Evolutionary conservation across 805 yeast species (phyloP), one percentile per base, ranked within the genome.

Genomic region (Torulaspora franciscae): DNA sequence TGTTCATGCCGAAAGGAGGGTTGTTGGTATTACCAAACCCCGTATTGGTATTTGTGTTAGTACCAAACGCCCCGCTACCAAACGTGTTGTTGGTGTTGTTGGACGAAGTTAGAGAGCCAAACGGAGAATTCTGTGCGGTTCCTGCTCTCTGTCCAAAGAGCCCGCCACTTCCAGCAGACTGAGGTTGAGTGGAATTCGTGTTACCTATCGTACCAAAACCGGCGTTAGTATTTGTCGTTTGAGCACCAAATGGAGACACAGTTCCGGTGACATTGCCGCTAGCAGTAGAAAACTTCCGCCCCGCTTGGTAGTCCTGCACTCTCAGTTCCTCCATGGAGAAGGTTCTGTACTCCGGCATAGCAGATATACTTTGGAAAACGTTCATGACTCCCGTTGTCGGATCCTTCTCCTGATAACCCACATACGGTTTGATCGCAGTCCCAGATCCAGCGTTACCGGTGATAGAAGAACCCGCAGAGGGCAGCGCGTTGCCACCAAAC

Each of bases 341-440:
- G 55, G 81, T 80, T 55, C 75, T 76, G 62, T 91, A 93, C 64
- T 88, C 95, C 4, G 95, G 95, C 97, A 93, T 90, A 36, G 86
- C 77, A 8, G 85, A 71, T 49, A 93, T 83, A 55, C 80, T 80
- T 65, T 91, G 87, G 67, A 72, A 90, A 40, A 73, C 67, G 44
- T 79, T 81, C 15, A 72, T 69, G 6, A 77, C 75, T 26, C 79
- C 76, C 9, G 80, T 70, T 3, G 72, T 63, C 28, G 67, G 61
- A 58, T 90, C 97, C 57, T 83, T 85, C 62, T 91, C 97, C 28
- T 74, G 71, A 52, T 66, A 73, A 7, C 89, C 75, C 41, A 79
- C 72, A 61, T 81, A 90, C 1, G 95, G 91, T 54, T 75, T 79
- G 7, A 73, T 66, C 0, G 82, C 77, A 4, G 96, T 83, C 27